These are phyloP conservation scores for Entrophospora sp. DNA, from an alignment of 192 early-diverging fungal species.

Conservation along the genomic window DNA sequence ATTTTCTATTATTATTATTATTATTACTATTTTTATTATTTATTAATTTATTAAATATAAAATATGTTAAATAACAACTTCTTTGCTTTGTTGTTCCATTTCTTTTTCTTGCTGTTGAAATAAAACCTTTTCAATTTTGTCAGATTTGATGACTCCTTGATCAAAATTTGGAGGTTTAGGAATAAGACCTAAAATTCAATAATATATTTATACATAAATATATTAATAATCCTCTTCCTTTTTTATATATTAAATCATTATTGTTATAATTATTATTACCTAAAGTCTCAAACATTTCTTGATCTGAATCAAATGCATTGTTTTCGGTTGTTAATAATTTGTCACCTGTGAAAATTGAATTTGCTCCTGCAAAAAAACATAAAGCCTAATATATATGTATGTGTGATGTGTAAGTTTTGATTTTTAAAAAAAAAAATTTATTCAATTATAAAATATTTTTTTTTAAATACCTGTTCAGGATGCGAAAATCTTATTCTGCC, in stretches of 20 bases:
- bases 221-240: not conserved
- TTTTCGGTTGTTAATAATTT: slow-evolving; percentile 73
- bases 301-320: slow-evolving; percentile 60
- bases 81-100: too few relatives aligned
- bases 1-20: too few relatives aligned
- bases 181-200: slow-evolving; percentile 26
- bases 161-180: slow-evolving; percentile 39
- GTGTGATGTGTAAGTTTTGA: not conserved
- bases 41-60: too few relatives aligned
- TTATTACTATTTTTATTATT: too few relatives aligned
- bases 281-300: slow-evolving; percentile 64
- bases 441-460: not conserved
- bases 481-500: slow-evolving; percentile 64
- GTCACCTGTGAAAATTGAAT: slow-evolving; percentile 80
- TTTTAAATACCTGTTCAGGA: slow-evolving; percentile 41
- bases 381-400: slow-evolving; percentile 30
- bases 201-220: not conserved
- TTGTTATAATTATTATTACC: slow-evolving; percentile 24
- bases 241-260: too few relatives aligned
- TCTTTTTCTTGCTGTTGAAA: too few relatives aligned
- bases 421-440: not conserved
- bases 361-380: slow-evolving; percentile 78
- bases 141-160: too few relatives aligned
- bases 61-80: too few relatives aligned
- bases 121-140: too few relatives aligned